phyloP scores from a whole-genome alignment of 371 early-diverging fungal species.

The Chytridium lagenaria region DNA sequence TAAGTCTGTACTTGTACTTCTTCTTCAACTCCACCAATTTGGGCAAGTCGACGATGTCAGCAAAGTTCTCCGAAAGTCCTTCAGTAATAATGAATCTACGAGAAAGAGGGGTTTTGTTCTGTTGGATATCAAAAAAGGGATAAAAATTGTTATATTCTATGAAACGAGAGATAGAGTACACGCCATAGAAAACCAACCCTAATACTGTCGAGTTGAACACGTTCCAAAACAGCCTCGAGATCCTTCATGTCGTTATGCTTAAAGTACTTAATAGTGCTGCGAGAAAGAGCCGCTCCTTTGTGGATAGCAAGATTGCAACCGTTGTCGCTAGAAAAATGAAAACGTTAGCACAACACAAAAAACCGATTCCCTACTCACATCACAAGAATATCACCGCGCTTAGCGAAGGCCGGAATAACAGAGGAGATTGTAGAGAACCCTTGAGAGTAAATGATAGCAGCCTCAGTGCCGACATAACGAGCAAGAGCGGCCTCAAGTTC shows the following conservation, averaged over 20 bases:
- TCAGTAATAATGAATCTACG: slow-evolving; percentile 97
- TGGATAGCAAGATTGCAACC: slow-evolving; percentile 87
- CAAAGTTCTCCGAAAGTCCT: slow-evolving; percentile 93
- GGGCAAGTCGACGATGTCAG: slow-evolving; percentile 89
- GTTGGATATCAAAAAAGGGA: slow-evolving; percentile 33
- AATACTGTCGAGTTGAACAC: slow-evolving; percentile 69
- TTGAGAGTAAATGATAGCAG: slow-evolving; percentile 98
- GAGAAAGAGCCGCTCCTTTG: slow-evolving; percentile 89
- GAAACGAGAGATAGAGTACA: not conserved
- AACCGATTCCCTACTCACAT: slow-evolving; percentile 54
- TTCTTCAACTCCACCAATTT: slow-evolving; percentile 81
- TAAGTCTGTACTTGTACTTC: slow-evolving; percentile 96
- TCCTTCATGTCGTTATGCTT: slow-evolving; percentile 98
- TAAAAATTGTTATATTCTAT: slow-evolving; percentile 10
- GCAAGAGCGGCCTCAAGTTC: slow-evolving; percentile 93
- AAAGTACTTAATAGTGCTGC: slow-evolving; percentile 86
- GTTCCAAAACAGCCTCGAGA: slow-evolving; percentile 83
- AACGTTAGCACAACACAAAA: slow-evolving; percentile 1
- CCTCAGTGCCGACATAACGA: slow-evolving; percentile 85
- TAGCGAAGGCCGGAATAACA: slow-evolving; percentile 98
- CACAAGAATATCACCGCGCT: slow-evolving; percentile 96
- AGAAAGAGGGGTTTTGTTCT: slow-evolving; percentile 79
- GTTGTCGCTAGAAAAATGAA: slow-evolving; percentile 69
- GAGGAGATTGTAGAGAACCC: slow-evolving; percentile 93
- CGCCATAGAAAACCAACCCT: slow-evolving; percentile 16